Conservation (phyloP, 2,329 filamentous ascomycete species). For the Neofusicoccum parvum region DNA sequence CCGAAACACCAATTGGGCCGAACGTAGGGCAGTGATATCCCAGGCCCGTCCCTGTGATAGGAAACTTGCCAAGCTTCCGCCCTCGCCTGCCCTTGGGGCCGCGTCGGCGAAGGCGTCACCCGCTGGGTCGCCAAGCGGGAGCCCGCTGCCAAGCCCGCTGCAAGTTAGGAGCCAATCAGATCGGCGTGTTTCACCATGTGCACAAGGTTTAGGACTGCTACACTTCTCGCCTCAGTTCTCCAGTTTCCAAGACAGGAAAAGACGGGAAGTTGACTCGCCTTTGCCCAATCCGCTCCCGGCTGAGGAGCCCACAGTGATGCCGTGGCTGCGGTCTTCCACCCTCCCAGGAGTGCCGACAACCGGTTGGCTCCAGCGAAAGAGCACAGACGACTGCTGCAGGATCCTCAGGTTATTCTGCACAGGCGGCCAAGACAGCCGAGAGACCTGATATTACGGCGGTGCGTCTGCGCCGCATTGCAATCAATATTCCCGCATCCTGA, state of each 20-base stretch:
- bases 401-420: not conserved
- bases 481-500: not conserved
- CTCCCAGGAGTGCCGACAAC: not conserved
- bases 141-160: conserved; percentile 18
- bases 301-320: not conserved
- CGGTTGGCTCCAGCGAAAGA: not conserved
- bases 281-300: not conserved
- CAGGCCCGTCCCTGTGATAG: too few relatives aligned
- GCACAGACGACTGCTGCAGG: not conserved
- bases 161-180: conserved; percentile 3
- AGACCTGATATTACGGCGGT: not conserved
- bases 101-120: conserved; percentile 9
- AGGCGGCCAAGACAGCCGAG: not conserved
- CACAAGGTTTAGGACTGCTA: conserved; percentile 10
- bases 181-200: conserved; percentile 3
- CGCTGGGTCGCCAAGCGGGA: not conserved
- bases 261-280: not conserved
- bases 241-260: not conserved
- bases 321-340: not conserved
- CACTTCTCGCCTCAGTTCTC: not conserved
- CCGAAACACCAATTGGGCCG: not conserved
- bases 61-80: conserved; percentile 7
- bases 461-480: not conserved
- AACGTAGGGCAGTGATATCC: not conserved
- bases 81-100: not conserved